Evolutionary conservation across 352 stramenopile genomes (phyloP).

Genomic region (Sclerospora graminicola): DNA sequence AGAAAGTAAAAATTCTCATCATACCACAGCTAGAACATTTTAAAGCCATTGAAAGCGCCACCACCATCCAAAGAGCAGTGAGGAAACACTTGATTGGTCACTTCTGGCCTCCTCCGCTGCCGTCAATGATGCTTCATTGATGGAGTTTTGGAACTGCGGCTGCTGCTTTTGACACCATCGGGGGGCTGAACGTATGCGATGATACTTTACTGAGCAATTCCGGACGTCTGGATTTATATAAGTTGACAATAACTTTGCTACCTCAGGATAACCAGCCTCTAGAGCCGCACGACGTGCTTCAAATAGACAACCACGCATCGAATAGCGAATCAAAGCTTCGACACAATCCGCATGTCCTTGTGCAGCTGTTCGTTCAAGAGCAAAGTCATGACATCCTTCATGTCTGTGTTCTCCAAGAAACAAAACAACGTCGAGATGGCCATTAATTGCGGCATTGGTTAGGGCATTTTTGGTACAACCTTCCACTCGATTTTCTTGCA

Average conservation of each 20-base stretch:
- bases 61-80: conserved; percentile 10
- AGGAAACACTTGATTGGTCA: conserved; percentile 4
- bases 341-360: conserved; percentile 17
- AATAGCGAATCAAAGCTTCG: conserved; percentile 21
- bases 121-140: neutral
- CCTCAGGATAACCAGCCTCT: conserved; percentile 16
- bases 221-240: conserved; percentile 24
- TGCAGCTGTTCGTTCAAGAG: conserved; percentile 18
- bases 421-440: conserved; percentile 14
- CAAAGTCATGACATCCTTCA: conserved; percentile 20
- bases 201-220: conserved; percentile 12
- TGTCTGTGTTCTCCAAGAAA: conserved; percentile 26
- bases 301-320: conserved; percentile 26
- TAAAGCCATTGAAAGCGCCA: conserved; percentile 20
- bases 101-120: neutral
- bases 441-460: conserved; percentile 23
- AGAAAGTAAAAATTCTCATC: too few relatives aligned
- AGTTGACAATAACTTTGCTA: conserved; percentile 14
- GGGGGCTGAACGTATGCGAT: conserved; percentile 8
- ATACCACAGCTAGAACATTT: too few relatives aligned
- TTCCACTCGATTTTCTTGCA: conserved; percentile 25
- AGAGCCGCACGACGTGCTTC: conserved; percentile 20
- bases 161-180: conserved; percentile 20
- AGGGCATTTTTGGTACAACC: conserved; percentile 29
- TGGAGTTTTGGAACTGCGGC: neutral